Evolutionary conservation across 768 basidiomycete genomes (phyloP).

Genomic region (Lepiota venenata): DNA sequence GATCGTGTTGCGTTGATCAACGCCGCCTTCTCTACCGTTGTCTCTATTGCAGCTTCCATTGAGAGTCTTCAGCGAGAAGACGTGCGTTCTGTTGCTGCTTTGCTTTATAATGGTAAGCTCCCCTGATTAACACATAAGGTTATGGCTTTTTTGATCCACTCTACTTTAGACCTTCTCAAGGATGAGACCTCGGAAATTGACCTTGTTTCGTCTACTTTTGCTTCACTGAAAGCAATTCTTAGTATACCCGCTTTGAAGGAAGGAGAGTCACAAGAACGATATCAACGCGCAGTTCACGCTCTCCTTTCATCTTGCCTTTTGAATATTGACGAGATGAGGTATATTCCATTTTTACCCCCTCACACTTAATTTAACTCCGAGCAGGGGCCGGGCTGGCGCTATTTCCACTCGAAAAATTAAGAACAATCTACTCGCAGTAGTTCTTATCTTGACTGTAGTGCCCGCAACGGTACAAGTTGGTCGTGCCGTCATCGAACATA

Average conservation of each 20-base stretch:
- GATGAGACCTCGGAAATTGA: constrained; percentile 83
- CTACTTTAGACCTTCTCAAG: constrained; percentile 64
- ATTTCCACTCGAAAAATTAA: constrained; percentile 83
- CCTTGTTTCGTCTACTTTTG: constrained; percentile 75
- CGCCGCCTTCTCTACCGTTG: constrained; percentile 59
- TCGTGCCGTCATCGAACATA: constrained; percentile 74
- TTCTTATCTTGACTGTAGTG: constrained; percentile 79
- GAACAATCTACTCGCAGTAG: constrained; percentile 84
- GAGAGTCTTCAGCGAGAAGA: constrained; percentile 63
- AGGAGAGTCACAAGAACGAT: constrained; percentile 45
- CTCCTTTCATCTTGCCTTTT: constrained; percentile 81
- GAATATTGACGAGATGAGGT: constrained; percentile 94
- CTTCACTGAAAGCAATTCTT: constrained; percentile 73
- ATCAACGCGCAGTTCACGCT: constrained; percentile 66
- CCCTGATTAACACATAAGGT: background rate
- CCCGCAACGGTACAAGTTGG: constrained; percentile 67
- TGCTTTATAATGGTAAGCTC: constrained; percentile 70
- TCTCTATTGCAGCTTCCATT: constrained; percentile 54
- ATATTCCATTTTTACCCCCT: constrained; percentile 18
- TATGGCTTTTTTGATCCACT: background rate
- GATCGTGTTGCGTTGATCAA: constrained; percentile 66
- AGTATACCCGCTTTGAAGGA: constrained; percentile 43
- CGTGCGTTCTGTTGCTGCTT: constrained; percentile 72
- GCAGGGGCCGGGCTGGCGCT: constrained; percentile 74
- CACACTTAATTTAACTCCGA: background rate